phyloP scores from a whole-genome alignment of 768 basidiomycete species.

The Mycena galopus region DNA sequence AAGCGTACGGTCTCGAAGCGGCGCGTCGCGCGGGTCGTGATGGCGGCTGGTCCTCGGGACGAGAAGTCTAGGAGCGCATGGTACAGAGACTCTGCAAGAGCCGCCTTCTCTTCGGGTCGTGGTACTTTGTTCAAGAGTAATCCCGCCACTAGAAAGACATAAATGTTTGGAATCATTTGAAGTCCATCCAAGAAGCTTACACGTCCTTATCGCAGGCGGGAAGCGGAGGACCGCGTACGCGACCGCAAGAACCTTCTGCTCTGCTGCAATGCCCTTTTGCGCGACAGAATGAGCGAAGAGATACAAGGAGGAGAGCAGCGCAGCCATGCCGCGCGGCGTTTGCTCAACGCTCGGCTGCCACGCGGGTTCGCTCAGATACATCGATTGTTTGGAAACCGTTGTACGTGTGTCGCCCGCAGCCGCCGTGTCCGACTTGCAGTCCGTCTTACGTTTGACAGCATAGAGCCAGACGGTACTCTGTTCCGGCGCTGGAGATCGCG shows the following conservation, averaged over 20 bases:
- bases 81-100: slow-evolving; percentile 41
- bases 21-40: slow-evolving; percentile 30
- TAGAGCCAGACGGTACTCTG: slow-evolving; percentile 31
- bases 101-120: slow-evolving; percentile 41
- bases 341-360: slow-evolving; percentile 44
- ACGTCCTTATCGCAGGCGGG: slow-evolving; percentile 44
- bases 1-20: slow-evolving; percentile 37
- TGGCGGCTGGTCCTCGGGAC: slow-evolving; percentile 31
- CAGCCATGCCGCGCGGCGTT: slow-evolving; percentile 46
- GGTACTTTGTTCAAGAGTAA: slow-evolving; percentile 40
- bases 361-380: slow-evolving; percentile 35
- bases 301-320: slow-evolving; percentile 45
- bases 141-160: slow-evolving; percentile 35
- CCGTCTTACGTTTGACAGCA: slow-evolving; percentile 36
- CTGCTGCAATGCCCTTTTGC: slow-evolving; percentile 32
- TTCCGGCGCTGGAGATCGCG: neutral
- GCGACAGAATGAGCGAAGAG: slow-evolving; percentile 40
- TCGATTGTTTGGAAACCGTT: slow-evolving; percentile 37
- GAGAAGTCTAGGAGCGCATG: slow-evolving; percentile 41
- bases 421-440: neutral
- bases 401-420: slow-evolving; percentile 6
- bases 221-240: slow-evolving; percentile 41
- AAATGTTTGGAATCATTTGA: neutral
- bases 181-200: slow-evolving; percentile 30
- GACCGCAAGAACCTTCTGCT: slow-evolving; percentile 40